Evolutionary conservation across 1,284 basidiomycete genomes (phyloP), one percentile per base, ranked within the genome.

Genomic region (Xerocomus nothofagi): DNA sequence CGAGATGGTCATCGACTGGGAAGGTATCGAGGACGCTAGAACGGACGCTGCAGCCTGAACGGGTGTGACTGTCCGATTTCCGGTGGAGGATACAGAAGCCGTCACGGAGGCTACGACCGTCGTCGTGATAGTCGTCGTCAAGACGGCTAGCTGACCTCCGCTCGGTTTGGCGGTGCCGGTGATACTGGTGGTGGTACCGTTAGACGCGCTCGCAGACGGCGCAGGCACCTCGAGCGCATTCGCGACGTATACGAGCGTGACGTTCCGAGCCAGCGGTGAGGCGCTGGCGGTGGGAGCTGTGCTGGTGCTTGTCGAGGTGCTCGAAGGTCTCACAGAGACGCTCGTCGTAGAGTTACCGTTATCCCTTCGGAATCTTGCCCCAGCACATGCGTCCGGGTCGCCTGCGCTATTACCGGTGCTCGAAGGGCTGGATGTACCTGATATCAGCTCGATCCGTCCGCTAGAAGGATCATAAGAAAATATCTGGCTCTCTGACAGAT

Each of bases 361-460:
- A 11, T 47, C 56, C 32, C 60, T 41, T 36, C 53, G 53, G 26
- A 55, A 39, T n/a, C 46, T 42, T 33, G 46, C 39, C 17, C 38
- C 51, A 18, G 40, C 32, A 15, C 50, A 54, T 8, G 44, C 14
- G 8, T 48, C 7, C 14, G 33, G 21, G 34, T 48, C 52, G 26
- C 56, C 47, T 24, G 63, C 18, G 30, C 10, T 27, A 9, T 39
- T 15, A 4, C 37, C 33, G 17, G 15, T 8, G 15, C 4, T 39
- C 2, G 50, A 58, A 38, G 69, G 57, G 31, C 61, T 58, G n/a
- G 59, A 59, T 21, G 61, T 48, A 44, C 63, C 62, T 74, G 78
- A 82, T 59, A 81, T 75, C 5, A 85, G 86, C 24, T 70, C 70
- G 50, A 88, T 62, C 24, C 68, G 68, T 9, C 79, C 77, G 10